A percentile compares a stretch with the other conserved stretches of the same genome.
Evolutionary conservation across 2,329 filamentous ascomycete species (phyloP).

Genomic region (Aspergillus sp.): DNA sequence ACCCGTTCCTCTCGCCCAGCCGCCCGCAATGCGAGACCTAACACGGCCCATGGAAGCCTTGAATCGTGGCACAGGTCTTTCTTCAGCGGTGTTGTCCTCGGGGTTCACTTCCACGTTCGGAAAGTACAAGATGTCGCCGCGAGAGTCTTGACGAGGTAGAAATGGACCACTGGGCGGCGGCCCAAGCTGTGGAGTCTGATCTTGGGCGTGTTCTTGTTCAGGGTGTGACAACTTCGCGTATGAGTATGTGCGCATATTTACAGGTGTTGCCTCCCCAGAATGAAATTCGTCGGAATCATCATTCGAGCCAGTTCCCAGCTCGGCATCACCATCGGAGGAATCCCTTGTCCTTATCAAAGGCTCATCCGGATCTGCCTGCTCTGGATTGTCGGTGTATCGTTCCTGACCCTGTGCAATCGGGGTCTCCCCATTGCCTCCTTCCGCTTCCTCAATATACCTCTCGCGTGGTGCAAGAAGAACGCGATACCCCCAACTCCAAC

Average conservation of each 20-base stretch:
- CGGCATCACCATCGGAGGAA: conserved; percentile 26
- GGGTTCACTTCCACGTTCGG: conserved; percentile 35
- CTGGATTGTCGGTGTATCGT: conserved; percentile 42
- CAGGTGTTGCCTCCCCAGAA: conserved; percentile 44
- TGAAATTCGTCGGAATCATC: conserved; percentile 26
- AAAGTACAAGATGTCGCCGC: conserved; percentile 63
- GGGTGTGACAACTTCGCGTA: conserved; percentile 34
- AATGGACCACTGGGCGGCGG: conserved; percentile 36
- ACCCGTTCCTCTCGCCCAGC: conserved; percentile 22
- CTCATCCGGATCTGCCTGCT: conserved; percentile 38
- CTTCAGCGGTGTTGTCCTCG: conserved; percentile 24
- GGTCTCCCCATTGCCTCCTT: conserved; percentile 36
- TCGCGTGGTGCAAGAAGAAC: conserved; percentile 85
- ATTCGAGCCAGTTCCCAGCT: conserved; percentile 11
- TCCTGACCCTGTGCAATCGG: conserved; percentile 40
- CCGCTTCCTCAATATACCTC: conserved; percentile 46
- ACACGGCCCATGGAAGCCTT: conserved; percentile 25
- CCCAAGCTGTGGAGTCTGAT: conserved; percentile 27
- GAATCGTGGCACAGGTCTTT: conserved; percentile 30
- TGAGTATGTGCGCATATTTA: conserved; percentile 33
- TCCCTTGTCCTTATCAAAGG: conserved; percentile 34
- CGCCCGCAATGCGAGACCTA: conserved; percentile 19
- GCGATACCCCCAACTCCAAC: conserved; percentile 98
- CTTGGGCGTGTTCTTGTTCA: conserved; percentile 19
- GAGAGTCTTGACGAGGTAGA: conserved; percentile 40